Percentiles rank a stretch among this genome's conserved stretches.
phyloP scores from a whole-genome alignment of 192 early-diverging fungal genomes.

The Coemansia sp. region DNA sequence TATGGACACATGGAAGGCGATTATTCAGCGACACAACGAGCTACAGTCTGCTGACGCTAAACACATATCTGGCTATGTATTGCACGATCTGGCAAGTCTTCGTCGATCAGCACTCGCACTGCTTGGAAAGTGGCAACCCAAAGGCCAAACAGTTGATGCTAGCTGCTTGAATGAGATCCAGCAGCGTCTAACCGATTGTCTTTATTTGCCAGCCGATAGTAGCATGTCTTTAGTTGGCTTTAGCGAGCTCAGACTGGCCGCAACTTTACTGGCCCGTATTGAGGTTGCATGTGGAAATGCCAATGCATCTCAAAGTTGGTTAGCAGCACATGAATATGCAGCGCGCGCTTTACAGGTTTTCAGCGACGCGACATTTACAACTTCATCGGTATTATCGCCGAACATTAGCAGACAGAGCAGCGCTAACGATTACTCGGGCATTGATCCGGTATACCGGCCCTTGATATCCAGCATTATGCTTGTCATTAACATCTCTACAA shows the following conservation, averaged over 20 bases:
- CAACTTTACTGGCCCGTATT: conserved; percentile 27
- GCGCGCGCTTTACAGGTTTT: neutral
- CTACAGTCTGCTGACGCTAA: conserved; percentile 33
- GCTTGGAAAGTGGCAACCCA: conserved; percentile 31
- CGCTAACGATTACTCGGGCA: neutral
- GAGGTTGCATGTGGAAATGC: conserved; percentile 7
- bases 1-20: conserved; percentile 28
- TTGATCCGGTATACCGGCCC: neutral
- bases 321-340: conserved; percentile 13
- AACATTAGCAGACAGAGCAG: neutral
- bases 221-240: neutral
- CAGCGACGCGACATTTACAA: neutral
- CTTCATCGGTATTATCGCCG: neutral
- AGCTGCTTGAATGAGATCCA: conserved; percentile 3
- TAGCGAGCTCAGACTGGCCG: conserved; percentile 12
- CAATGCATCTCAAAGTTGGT: conserved; percentile 19
- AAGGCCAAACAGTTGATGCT: neutral
- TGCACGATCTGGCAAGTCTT: conserved; percentile 16
- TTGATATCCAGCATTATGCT: conserved; percentile 31
- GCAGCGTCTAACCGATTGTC: conserved; percentile 13
- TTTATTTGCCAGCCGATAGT: neutral
- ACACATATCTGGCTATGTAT: conserved; percentile 16
- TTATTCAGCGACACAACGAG: conserved; percentile 45
- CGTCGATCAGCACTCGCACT: conserved; percentile 25
- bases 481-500: conserved; percentile 22